Evolutionary conservation across 768 basidiomycete genomes (phyloP).

Genomic region (Daedaleopsis sinensis): DNA sequence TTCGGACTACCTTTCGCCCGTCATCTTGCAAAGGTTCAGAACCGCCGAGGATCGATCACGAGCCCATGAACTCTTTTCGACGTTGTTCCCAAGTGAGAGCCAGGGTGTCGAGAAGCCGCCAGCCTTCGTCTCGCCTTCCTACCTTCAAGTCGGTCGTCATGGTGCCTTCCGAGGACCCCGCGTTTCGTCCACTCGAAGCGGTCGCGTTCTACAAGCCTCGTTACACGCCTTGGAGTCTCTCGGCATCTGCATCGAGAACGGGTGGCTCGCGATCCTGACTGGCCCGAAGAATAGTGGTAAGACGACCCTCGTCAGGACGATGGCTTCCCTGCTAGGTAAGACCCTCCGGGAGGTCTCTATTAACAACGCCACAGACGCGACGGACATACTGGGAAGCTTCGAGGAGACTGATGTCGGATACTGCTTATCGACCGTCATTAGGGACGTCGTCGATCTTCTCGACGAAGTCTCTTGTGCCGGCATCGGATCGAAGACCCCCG

Average conservation of each 20-base stretch:
- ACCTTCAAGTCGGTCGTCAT: constrained; percentile 72
- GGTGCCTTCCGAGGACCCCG: constrained; percentile 37
- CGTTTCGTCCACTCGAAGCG: constrained; percentile 41
- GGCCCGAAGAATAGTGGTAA: constrained; percentile 80
- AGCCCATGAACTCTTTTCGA: constrained; percentile 57
- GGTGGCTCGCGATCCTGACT: constrained; percentile 89
- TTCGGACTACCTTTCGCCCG: constrained; percentile 60
- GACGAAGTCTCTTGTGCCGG: constrained; percentile 13
- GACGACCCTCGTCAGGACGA: constrained; percentile 65
- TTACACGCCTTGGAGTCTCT: constrained; percentile 72
- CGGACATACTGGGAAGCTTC: constrained; percentile 93
- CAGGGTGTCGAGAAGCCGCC: neutral
- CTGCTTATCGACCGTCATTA: constrained; percentile 40
- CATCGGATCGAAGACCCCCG: constrained; percentile 8
- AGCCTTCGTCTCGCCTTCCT: constrained; percentile 47
- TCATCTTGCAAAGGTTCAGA: constrained; percentile 90
- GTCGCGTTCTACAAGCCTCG: constrained; percentile 62
- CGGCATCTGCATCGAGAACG: constrained; percentile 70
- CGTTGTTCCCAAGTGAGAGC: constrained; percentile 45
- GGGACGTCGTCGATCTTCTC: constrained; percentile 38
- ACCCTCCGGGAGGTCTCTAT: constrained; percentile 72
- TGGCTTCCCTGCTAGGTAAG: constrained; percentile 75
- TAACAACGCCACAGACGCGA: constrained; percentile 88
- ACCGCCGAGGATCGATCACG: constrained; percentile 61
- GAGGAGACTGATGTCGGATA: constrained; percentile 79